phyloP scores from a whole-genome alignment of 2,329 filamentous ascomycete genomes.

The Aspergillus udagawae region DNA sequence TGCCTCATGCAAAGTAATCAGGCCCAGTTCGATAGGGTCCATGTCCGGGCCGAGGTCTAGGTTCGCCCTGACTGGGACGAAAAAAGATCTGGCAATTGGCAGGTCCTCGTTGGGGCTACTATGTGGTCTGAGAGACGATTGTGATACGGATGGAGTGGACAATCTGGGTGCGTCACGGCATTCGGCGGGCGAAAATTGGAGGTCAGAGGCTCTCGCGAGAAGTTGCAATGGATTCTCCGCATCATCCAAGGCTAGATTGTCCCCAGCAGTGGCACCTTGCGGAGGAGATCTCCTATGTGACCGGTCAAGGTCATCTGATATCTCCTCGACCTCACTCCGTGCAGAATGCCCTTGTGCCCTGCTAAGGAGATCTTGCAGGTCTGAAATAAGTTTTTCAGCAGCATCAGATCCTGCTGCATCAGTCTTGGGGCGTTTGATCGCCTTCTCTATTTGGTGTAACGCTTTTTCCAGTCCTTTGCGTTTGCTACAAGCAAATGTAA shows the following conservation, averaged over 20 bases:
- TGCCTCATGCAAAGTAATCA: conserved; percentile 64
- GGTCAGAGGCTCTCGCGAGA: conserved; percentile 67
- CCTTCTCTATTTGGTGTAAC: conserved; percentile 69
- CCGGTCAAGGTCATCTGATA: conserved; percentile 29
- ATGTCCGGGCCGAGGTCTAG: conserved; percentile 61
- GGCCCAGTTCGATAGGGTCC: conserved; percentile 65
- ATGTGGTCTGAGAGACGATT: conserved; percentile 34
- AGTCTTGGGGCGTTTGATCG: conserved; percentile 54
- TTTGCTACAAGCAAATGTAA: conserved; percentile 50
- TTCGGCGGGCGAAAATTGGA: conserved; percentile 50
- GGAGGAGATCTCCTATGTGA: conserved; percentile 18
- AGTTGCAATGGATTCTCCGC: conserved; percentile 72
- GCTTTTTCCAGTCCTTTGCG: conserved; percentile 71
- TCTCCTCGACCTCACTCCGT: conserved; percentile 22
- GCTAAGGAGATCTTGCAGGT: conserved; percentile 50
- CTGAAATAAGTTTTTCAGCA: conserved; percentile 39
- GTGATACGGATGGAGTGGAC: conserved; percentile 30
- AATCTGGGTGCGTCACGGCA: conserved; percentile 17
- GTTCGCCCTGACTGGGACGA: conserved; percentile 60
- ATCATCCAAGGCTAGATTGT: conserved; percentile 62
- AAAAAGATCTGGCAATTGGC: conserved; percentile 56
- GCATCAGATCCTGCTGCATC: conserved; percentile 41
- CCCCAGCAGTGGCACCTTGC: conserved; percentile 35
- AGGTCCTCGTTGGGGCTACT: conserved; percentile 6
- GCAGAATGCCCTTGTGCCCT: conserved; percentile 43